A percentile compares a stretch with the other conserved stretches of the same genome.
Evolutionary conservation across 805 yeast species (phyloP).

Genomic region (Danielozyma ontarioensis): DNA sequence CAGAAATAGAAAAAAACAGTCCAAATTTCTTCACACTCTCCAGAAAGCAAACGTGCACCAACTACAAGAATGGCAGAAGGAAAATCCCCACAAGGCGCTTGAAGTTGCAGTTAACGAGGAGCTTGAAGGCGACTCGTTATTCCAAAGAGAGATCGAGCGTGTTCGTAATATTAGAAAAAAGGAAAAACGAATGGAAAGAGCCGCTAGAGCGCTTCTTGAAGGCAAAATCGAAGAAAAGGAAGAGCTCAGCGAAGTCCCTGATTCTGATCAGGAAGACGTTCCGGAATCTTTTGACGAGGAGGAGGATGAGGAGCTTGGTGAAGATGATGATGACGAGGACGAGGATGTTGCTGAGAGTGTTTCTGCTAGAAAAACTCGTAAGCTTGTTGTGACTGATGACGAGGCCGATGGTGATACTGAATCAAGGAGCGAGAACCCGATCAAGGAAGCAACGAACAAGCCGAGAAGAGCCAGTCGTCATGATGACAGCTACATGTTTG

Average conservation of each 20-base stretch:
- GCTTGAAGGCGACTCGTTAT: slow-evolving; percentile 34
- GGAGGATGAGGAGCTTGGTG: slow-evolving; percentile 14
- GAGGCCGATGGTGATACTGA: slow-evolving; percentile 16
- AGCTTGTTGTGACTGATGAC: slow-evolving; percentile 7
- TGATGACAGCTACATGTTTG: slow-evolving; percentile 14
- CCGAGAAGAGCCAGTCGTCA: slow-evolving; percentile 9
- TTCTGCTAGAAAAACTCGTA: slow-evolving; percentile 14
- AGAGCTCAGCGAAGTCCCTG: slow-evolving; percentile 14
- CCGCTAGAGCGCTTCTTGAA: slow-evolving; percentile 25
- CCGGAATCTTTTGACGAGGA: slow-evolving; percentile 8
- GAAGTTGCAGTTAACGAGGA: slow-evolving; percentile 9
- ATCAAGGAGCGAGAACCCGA: no score
- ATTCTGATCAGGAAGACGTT: slow-evolving; percentile 10
- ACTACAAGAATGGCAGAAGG: slow-evolving; percentile 18
- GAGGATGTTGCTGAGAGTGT: slow-evolving; percentile 4
- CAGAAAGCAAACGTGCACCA: slow-evolving; percentile 44
- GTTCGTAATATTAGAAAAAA: slow-evolving; percentile 39
- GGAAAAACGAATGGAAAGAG: slow-evolving; percentile 37
- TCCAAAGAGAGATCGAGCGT: slow-evolving; percentile 49
- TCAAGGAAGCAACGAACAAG: slow-evolving; percentile 7
- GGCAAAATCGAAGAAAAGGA: slow-evolving; percentile 9
- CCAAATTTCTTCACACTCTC: slow-evolving; percentile 29
- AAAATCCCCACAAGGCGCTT: slow-evolving; percentile 6
- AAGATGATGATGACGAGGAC: slow-evolving; percentile 4
- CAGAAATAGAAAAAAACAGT: slow-evolving; percentile 7